Base-by-base conservation (phyloP, 2,329 filamentous ascomycete species). In the Trichophyton rubrum region DNA sequence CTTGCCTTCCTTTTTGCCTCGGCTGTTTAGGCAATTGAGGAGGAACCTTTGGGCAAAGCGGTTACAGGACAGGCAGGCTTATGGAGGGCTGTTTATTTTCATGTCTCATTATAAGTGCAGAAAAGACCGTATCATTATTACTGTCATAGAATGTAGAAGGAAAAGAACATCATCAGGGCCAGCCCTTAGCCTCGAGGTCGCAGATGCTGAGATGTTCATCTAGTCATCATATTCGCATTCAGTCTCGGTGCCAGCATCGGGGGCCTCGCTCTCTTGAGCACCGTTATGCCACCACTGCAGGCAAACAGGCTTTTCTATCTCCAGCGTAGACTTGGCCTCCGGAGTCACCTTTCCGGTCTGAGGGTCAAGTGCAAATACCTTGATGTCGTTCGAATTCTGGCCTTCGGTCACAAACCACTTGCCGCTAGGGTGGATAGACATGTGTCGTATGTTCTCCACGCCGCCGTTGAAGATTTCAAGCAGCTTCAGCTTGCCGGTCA, bases 361-460 rank as follows among this genome's bases (percentile, higher is more conserved):
- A 4, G 78, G 73, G 70, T 88, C 78, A 6, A 87, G 78, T 66
- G 75, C 70, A 57, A 86, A 79, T 38, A 89, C 69, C 17, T 80
- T 80, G 3, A 87, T 81, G 40, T 79, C 79, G 43, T 76, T 73
- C 61, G 82, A 82, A 15, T 71, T 71, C 70, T 88, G 84, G 63
- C 85, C 75, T 0, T 78, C 84, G 9, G 87, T 81, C 3, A 83
- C 85, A 5, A 88, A 71, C 60, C 84, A 73, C 56, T 78, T 78
- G 3, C 85, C 86, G 27, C 77, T 79, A 62, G 76, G 77, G 71
- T 84, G 88, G 62, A 87, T 72, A 86, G 86, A 63, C 76, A 80
- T 5, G 72, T 68, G 13, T 81, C 79, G 0, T 85, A 77, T 35
- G 79, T 79, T 45, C 82, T 76, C 69, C 8, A 63, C 62, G 27